These are phyloP conservation scores for Piromyces sp. DNA, from an alignment of 192 early-diverging fungal species.

Conservation along the genomic window DNA sequence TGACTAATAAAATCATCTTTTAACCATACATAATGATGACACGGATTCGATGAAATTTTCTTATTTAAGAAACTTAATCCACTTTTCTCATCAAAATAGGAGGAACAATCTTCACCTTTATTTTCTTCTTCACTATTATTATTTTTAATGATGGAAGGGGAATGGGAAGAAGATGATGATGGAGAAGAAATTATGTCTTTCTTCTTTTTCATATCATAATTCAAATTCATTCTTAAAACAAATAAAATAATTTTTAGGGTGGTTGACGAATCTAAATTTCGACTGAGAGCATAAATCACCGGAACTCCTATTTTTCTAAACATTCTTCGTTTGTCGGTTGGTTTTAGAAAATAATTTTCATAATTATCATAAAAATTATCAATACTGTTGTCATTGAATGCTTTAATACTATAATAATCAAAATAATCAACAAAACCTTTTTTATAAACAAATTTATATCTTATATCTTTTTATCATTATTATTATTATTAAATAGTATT, in stretches of 20 bases:
- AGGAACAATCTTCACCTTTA: not conserved
- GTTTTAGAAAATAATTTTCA: not conserved
- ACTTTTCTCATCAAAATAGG: not conserved
- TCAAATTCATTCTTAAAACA: not conserved
- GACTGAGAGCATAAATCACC: not conserved
- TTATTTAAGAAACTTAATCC: not conserved
- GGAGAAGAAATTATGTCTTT: no score
- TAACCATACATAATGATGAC: not conserved
- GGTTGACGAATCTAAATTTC: not conserved
- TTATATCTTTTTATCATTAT: not conserved
- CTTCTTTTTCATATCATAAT: not conserved
- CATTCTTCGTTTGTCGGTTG: not conserved
- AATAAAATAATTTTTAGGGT: not conserved
- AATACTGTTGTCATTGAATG: not conserved
- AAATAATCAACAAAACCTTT: not conserved
- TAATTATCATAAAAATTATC: not conserved
- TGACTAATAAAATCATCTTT: not conserved
- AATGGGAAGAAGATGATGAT: no score
- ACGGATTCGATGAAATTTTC: not conserved
- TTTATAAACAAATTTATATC: not conserved
- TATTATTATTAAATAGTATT: not conserved
- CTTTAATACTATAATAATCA: not conserved
- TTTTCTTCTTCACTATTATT: not conserved
- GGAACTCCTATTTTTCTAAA: not conserved
- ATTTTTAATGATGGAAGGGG: not conserved